A percentile compares a stretch with the other conserved stretches of the same genome.
phyloP scores from a whole-genome alignment of 2,329 filamentous ascomycete genomes.

The Colletotrichum aenigma region DNA sequence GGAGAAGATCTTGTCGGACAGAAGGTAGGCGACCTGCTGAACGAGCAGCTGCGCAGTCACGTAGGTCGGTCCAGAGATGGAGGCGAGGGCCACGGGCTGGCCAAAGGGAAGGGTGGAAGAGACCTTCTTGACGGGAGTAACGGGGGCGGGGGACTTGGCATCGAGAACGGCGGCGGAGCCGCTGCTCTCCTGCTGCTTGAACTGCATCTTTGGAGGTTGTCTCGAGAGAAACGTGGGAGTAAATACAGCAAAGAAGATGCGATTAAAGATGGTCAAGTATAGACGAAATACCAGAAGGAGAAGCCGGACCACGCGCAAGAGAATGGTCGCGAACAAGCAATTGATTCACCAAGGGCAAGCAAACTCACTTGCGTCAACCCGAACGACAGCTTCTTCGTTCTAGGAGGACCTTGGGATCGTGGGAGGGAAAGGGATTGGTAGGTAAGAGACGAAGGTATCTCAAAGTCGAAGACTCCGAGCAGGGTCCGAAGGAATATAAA shows the following conservation, averaged over 20 bases:
- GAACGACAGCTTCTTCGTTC: conserved; percentile 12
- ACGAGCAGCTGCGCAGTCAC: conserved; percentile 91
- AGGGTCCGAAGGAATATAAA: conserved; percentile 15
- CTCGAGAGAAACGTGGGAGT: background rate
- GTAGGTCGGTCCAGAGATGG: conserved; percentile 87
- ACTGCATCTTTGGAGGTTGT: conserved; percentile 18
- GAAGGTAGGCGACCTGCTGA: conserved; percentile 92
- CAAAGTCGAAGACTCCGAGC: background rate
- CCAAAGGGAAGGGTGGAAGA: conserved; percentile 64
- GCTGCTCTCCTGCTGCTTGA: conserved; percentile 42
- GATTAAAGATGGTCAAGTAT: conserved; percentile 1
- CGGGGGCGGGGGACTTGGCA: conserved; percentile 30
- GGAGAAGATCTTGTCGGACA: conserved; percentile 97
- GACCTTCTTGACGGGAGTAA: conserved; percentile 40
- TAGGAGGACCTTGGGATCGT: conserved; percentile 3
- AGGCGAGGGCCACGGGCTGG: conserved; percentile 55
- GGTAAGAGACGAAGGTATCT: background rate
- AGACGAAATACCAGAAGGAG: conserved; percentile 2
- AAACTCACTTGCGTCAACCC: conserved; percentile 12
- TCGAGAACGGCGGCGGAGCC: conserved; percentile 34
- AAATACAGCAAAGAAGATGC: conserved; percentile 7
- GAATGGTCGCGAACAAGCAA: conserved; percentile 6
- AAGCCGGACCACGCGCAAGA: conserved; percentile 2
- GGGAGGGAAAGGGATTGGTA: background rate
- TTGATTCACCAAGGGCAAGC: conserved; percentile 10